These are phyloP conservation scores for Sclerotinia trifoliorum DNA, from an alignment of 2,329 filamentous ascomycete genomes.

Conservation along the genomic window DNA sequence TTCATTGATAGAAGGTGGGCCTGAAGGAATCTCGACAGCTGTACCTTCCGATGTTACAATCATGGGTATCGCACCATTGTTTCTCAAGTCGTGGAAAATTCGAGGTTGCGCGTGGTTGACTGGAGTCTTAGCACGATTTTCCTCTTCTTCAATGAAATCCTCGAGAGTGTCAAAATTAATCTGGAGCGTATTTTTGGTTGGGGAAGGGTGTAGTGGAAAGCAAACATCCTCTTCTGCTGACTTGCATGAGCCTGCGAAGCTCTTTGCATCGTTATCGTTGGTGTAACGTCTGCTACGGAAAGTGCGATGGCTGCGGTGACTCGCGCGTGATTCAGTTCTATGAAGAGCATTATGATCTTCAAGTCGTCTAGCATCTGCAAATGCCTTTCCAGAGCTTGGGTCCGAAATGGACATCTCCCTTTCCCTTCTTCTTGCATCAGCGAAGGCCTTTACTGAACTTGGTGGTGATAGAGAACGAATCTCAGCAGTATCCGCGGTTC, in stretches of 20 bases:
- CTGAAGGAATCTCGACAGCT: conserved; percentile 52
- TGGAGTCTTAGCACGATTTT: conserved; percentile 47
- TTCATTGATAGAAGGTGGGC: conserved; percentile 47
- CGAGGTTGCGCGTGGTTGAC: conserved; percentile 37
- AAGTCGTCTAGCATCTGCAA: conserved; percentile 81
- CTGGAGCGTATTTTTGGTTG: conserved; percentile 75
- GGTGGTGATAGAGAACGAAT: conserved; percentile 79
- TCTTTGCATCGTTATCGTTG: conserved; percentile 60
- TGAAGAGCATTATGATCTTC: conserved; percentile 60
- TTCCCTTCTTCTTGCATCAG: conserved; percentile 81
- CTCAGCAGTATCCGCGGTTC: conserved; percentile 54
- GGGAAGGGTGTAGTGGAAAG: conserved; percentile 67
- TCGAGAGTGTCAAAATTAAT: conserved; percentile 94
- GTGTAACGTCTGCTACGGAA: conserved; percentile 58
- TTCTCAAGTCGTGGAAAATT: conserved; percentile 39
- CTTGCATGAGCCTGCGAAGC: conserved; percentile 62
- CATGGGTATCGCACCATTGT: conserved; percentile 25
- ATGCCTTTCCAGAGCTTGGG: conserved; percentile 92
- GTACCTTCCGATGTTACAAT: conserved; percentile 54
- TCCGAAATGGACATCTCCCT: conserved; percentile 59
- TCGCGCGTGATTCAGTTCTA: conserved; percentile 68
- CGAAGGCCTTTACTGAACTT: conserved; percentile 97
- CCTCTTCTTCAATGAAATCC: conserved; percentile 74
- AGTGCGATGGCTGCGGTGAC: conserved; percentile 57
- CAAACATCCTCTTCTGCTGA: conserved; percentile 85